A percentile compares a stretch with the other conserved stretches of the same genome.
These are phyloP conservation scores for Chaetomium sp. DNA, from an alignment of 2,329 filamentous ascomycete genomes.

Conservation along the genomic window DNA sequence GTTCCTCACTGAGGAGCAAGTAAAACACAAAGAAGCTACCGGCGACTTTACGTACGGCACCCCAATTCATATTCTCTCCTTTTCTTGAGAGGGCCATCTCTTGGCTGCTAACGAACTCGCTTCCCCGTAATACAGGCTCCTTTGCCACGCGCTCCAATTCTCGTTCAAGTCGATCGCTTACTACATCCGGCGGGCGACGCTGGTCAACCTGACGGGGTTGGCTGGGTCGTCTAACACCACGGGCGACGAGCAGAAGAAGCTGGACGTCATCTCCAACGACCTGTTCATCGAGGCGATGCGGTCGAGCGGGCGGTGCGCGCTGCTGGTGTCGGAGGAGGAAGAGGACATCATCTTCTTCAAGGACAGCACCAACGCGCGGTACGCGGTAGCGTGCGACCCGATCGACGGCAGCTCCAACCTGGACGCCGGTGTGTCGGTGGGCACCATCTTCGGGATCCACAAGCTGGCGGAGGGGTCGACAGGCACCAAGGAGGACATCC, in stretches of 20 bases:
- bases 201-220: constrained; percentile 94
- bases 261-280: constrained; percentile 98
- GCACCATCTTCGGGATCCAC: constrained; percentile 95
- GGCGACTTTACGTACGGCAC: constrained; percentile 91
- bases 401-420: constrained; percentile 98
- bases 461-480: constrained; percentile 77
- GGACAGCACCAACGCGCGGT: constrained; percentile 72
- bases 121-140: constrained; percentile 60
- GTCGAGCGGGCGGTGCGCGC: constrained; percentile 83
- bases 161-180: constrained; percentile 99
- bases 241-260: constrained; percentile 98
- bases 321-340: constrained; percentile 97
- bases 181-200: constrained; percentile 93
- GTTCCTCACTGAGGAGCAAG: constrained; percentile 94
- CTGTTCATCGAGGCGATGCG: constrained; percentile 95
- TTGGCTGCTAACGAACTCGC: neutral
- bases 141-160: constrained; percentile 98
- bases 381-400: constrained; percentile 95
- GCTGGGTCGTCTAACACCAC: constrained; percentile 94
- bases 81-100: neutral
- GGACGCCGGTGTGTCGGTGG: constrained; percentile 95
- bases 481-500: constrained; percentile 80
- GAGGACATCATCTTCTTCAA: constrained; percentile 90
- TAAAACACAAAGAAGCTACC: constrained; percentile 89
- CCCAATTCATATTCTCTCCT: neutral